These are phyloP conservation scores for Fusarium falciforme DNA, from an alignment of 2,329 filamentous ascomycete species.

Conservation along the genomic window DNA sequence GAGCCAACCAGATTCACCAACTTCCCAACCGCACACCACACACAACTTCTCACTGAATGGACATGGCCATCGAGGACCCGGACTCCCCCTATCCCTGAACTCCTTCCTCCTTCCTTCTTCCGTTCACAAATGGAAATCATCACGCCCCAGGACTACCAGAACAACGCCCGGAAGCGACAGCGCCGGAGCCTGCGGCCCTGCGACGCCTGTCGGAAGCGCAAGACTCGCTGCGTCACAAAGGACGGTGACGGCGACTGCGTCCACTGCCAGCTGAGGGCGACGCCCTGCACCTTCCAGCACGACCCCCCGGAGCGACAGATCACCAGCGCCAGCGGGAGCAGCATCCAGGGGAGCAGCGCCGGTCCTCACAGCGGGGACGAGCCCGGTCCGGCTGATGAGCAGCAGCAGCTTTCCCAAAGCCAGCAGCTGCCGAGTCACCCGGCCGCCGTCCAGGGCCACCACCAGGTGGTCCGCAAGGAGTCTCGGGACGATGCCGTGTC, in stretches of 20 bases:
- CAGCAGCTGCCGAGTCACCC: slow-evolving; percentile 6
- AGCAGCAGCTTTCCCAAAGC: neutral
- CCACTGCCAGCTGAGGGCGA: slow-evolving; percentile 44
- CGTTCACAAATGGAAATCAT: slow-evolving; percentile 46
- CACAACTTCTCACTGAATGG: neutral
- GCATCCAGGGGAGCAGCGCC: slow-evolving; percentile 10
- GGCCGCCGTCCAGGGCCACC: neutral
- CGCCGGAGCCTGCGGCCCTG: slow-evolving; percentile 46
- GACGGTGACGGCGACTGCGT: slow-evolving; percentile 45
- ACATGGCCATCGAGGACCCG: neutral
- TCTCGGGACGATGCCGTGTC: slow-evolving; percentile 42
- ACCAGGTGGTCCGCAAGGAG: slow-evolving; percentile 33
- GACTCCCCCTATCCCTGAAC: slow-evolving; percentile 6
- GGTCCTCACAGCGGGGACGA: slow-evolving; percentile 36
- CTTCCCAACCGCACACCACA: neutral
- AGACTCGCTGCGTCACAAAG: slow-evolving; percentile 49
- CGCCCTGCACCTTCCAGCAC: slow-evolving; percentile 46
- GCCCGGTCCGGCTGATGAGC: slow-evolving; percentile 19
- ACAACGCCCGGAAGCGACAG: slow-evolving; percentile 44
- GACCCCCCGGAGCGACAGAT: slow-evolving; percentile 44
- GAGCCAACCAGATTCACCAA: neutral
- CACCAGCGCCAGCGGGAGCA: slow-evolving; percentile 27
- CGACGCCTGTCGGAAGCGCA: slow-evolving; percentile 49
- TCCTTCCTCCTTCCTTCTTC: neutral
- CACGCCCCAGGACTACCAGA: slow-evolving; percentile 48